A percentile compares a stretch with the other conserved stretches of the same genome.
Evolutionary conservation across 257 asterid genomes (phyloP).

Genomic region (Ophiorrhiza pumila): DNA sequence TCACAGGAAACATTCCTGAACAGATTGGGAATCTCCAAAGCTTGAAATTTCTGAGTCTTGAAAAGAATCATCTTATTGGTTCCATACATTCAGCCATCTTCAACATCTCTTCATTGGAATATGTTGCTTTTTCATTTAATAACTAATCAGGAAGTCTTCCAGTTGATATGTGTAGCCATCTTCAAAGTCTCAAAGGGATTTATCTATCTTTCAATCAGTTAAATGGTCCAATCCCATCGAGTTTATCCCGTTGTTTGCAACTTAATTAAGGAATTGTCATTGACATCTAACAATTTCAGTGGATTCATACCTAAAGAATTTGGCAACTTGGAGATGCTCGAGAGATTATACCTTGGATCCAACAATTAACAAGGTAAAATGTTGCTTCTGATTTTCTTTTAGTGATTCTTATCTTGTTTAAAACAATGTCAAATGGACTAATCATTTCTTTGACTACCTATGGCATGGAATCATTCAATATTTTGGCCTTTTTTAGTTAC

Average conservation of each 20-base stretch:
- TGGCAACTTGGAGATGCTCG: neutral
- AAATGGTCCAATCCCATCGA: slow-evolving; percentile 9
- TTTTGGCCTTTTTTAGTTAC: too few relatives aligned
- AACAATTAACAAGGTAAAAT: neutral
- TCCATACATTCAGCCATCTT: slow-evolving; percentile 2
- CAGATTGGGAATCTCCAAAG: neutral
- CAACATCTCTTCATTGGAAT: slow-evolving; percentile 8
- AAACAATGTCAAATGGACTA: too few relatives aligned
- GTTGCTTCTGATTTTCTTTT: too few relatives aligned
- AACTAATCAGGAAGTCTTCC: slow-evolving; percentile 7
- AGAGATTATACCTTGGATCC: neutral
- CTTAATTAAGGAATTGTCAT: neutral
- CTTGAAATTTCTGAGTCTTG: neutral
- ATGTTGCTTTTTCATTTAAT: neutral
- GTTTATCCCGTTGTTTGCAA: neutral
- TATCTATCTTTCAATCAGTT: neutral
- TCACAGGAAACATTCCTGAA: slow-evolving; percentile 1
- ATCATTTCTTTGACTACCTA: too few relatives aligned
- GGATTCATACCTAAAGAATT: neutral
- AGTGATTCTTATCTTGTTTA: too few relatives aligned
- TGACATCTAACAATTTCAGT: slow-evolving; percentile 1
- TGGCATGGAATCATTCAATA: too few relatives aligned
- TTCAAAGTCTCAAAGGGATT: slow-evolving; percentile 17
- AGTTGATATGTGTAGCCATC: neutral
- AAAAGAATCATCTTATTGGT: neutral